Conservation (phyloP, 441 rosid genomes). For the Melastoma candidum region DNA sequence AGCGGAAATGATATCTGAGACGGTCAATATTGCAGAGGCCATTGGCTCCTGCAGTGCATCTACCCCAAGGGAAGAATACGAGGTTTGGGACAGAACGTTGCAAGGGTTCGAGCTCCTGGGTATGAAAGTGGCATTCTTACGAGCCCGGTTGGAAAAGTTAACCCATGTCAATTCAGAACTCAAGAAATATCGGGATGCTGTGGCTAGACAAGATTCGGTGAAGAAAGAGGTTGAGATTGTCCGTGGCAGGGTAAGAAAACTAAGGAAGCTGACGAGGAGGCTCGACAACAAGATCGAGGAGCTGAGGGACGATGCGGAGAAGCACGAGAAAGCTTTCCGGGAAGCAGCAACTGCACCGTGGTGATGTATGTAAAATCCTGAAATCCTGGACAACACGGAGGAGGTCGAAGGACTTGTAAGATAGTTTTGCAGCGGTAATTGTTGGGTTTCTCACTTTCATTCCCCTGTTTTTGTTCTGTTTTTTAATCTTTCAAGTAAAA, state of each 20-base stretch:
- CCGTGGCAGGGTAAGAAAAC: slow-evolving; percentile 21
- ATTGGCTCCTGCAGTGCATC: slow-evolving; percentile 30
- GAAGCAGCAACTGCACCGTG: slow-evolving; percentile 33
- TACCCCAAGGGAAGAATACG: slow-evolving; percentile 27
- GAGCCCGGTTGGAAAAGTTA: slow-evolving; percentile 26
- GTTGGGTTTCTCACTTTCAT: too few relatives aligned
- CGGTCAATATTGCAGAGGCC: slow-evolving; percentile 38
- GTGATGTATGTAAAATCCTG: slow-evolving; percentile 11
- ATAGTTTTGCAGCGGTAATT: too few relatives aligned
- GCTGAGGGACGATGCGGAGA: slow-evolving; percentile 26
- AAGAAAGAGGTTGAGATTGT: slow-evolving; percentile 28
- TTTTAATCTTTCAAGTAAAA: too few relatives aligned
- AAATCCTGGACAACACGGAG: too few relatives aligned
- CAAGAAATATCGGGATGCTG: slow-evolving; percentile 23
- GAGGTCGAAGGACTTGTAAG: too few relatives aligned
- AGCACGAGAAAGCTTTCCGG: slow-evolving; percentile 23
- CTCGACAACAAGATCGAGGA: slow-evolving; percentile 31
- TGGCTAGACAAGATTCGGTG: slow-evolving; percentile 23
- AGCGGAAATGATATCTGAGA: slow-evolving; percentile 39
- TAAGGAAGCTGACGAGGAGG: slow-evolving; percentile 23
- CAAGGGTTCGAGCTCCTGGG: slow-evolving; percentile 50
- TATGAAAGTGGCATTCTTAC: slow-evolving; percentile 41
- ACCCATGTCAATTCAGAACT: slow-evolving; percentile 27
- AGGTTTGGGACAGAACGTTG: slow-evolving; percentile 42
- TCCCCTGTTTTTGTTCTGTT: too few relatives aligned